Percentiles rank a stretch among this genome's conserved stretches.
These are phyloP conservation scores for Alternaria sp. DNA, from an alignment of 2,329 filamentous ascomycete species.

Conservation along the genomic window DNA sequence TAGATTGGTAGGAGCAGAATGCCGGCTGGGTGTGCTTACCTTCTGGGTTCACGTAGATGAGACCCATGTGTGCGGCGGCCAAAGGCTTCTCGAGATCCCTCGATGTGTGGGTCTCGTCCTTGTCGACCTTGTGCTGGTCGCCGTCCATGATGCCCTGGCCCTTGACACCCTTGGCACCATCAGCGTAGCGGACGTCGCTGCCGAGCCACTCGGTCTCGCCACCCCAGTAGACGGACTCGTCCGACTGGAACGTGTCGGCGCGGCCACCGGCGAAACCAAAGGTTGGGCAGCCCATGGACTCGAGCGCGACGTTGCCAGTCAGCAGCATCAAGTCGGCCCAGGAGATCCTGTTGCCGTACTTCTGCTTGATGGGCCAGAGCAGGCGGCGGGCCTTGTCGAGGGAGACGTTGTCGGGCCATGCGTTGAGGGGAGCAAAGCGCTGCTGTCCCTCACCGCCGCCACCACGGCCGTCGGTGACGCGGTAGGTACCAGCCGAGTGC, in stretches of 20 bases:
- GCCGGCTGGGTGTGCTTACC: constrained; percentile 14
- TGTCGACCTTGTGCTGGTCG: constrained; percentile 39
- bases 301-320: constrained; percentile 77
- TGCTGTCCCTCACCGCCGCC: constrained; percentile 78
- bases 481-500: constrained; percentile 82
- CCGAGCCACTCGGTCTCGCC: constrained; percentile 76
- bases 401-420: constrained; percentile 80
- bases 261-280: constrained; percentile 78
- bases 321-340: constrained; percentile 78
- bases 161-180: constrained; percentile 57
- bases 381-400: constrained; percentile 82
- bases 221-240: constrained; percentile 80
- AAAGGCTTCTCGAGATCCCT: constrained; percentile 73
- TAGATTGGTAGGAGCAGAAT: neutral
- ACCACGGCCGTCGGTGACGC: constrained; percentile 75
- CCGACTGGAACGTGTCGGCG: constrained; percentile 74
- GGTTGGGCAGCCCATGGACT: constrained; percentile 76
- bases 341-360: constrained; percentile 83
- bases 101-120: constrained; percentile 50
- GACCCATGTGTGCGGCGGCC: constrained; percentile 73
- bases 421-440: constrained; percentile 80
- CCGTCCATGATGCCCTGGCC: constrained; percentile 49
- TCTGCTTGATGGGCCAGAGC: constrained; percentile 82
- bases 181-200: constrained; percentile 72
- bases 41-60: constrained; percentile 85